These are phyloP conservation scores for Clonostachys sp. DNA, from an alignment of 2,329 filamentous ascomycete genomes.

Conservation along the genomic window DNA sequence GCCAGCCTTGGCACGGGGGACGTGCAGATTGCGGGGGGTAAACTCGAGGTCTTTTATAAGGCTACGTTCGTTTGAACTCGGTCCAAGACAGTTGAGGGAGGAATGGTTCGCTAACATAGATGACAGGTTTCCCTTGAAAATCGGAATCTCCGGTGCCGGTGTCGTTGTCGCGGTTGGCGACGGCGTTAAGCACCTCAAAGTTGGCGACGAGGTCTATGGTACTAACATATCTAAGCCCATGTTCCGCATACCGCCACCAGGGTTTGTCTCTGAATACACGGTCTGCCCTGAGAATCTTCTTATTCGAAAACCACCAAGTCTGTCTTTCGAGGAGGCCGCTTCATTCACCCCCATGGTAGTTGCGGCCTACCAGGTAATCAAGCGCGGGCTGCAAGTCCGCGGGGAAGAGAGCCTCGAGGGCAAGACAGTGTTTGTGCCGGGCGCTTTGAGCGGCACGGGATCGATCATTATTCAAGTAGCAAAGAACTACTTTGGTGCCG, in stretches of 20 bases:
- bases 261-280: constrained; percentile 34
- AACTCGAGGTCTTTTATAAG: constrained; percentile 13
- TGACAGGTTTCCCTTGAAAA: constrained; percentile 11
- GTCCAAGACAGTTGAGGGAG: neutral
- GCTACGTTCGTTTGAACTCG: constrained; percentile 14
- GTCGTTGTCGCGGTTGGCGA: constrained; percentile 21
- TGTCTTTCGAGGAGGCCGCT: constrained; percentile 28
- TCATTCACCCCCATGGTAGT: constrained; percentile 26
- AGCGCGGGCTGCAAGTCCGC: constrained; percentile 26
- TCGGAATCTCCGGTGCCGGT: constrained; percentile 24
- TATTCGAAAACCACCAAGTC: constrained; percentile 18
- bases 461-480: constrained; percentile 41
- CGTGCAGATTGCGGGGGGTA: constrained; percentile 18
- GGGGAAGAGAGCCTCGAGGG: constrained; percentile 34
- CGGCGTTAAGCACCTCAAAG: constrained; percentile 15
- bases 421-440: constrained; percentile 47
- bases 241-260: constrained; percentile 13
- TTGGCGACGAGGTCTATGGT: constrained; percentile 33
- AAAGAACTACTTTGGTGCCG: constrained; percentile 42
- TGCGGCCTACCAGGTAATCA: constrained; percentile 39
- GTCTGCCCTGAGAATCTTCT: constrained; percentile 26
- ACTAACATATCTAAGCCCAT: constrained; percentile 28
- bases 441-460: constrained; percentile 42
- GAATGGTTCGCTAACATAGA: too few relatives aligned
- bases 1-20: constrained; percentile 27